Evolutionary conservation across 345 rosid species (phyloP).

Genomic region (Triadica sebifera): DNA sequence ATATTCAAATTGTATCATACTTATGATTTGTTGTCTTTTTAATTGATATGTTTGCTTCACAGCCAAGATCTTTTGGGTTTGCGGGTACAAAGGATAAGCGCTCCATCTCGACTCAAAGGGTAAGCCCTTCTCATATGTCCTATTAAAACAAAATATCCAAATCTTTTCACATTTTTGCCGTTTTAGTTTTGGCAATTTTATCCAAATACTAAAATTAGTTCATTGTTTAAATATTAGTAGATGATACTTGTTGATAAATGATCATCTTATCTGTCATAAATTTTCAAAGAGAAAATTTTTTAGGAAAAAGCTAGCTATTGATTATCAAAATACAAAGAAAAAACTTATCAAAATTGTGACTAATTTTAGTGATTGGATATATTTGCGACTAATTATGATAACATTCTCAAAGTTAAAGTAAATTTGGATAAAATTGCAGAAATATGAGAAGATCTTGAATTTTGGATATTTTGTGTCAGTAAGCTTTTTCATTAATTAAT

Average conservation of each 20-base stretch:
- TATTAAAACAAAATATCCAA: not conserved
- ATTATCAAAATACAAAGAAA: not conserved
- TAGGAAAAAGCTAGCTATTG: not conserved
- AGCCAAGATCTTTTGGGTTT: constrained; percentile 91
- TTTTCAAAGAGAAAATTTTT: not conserved
- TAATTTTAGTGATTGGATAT: not conserved
- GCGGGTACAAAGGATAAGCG: constrained; percentile 98
- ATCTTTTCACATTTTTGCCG: not conserved
- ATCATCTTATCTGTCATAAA: not conserved
- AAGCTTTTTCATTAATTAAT: not conserved
- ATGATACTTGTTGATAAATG: not conserved
- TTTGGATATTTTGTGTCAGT: not conserved
- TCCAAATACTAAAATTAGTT: not conserved
- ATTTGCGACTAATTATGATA: not conserved
- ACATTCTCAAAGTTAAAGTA: not conserved
- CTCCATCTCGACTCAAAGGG: constrained; percentile 86
- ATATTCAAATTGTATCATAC: constrained; percentile 9
- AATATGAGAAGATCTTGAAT: not conserved
- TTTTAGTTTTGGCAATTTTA: not conserved
- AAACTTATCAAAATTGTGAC: not conserved
- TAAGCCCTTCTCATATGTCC: constrained; percentile 30
- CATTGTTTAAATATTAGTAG: not conserved
- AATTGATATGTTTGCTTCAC: constrained; percentile 28
- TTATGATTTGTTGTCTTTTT: constrained; percentile 17
- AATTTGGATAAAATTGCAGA: not conserved